Evolutionary conservation across 2,329 filamentous ascomycete species (phyloP).

Genomic region (Mollisia scopiformis): DNA sequence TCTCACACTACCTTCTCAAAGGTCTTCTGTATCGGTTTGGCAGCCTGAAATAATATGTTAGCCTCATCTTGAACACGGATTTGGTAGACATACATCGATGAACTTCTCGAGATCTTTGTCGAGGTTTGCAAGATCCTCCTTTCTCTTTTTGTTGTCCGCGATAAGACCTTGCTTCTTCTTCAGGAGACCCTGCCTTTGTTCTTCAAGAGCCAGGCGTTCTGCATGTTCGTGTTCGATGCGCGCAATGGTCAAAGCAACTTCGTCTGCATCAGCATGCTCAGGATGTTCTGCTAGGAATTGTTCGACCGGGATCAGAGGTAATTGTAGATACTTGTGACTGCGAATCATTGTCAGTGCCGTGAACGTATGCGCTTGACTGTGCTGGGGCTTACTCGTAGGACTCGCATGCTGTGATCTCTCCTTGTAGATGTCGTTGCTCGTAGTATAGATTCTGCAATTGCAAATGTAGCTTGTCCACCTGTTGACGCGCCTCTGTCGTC

Average conservation of each 20-base stretch:
- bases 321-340: conserved; percentile 84
- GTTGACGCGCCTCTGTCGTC: conserved; percentile 85
- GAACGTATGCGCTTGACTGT: no score
- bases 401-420: conserved; percentile 89
- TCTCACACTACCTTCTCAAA: conserved; percentile 69
- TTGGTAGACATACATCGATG: conserved; percentile 68
- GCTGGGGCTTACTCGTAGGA: conserved; percentile 74
- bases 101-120: conserved; percentile 94
- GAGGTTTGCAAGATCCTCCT: conserved; percentile 88
- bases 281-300: conserved; percentile 80
- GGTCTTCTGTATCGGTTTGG: conserved; percentile 84
- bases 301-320: conserved; percentile 82
- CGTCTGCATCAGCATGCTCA: conserved; percentile 70
- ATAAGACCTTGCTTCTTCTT: conserved; percentile 73
- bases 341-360: conserved; percentile 17
- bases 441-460: conserved; percentile 97
- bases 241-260: conserved; percentile 84
- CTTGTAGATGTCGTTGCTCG: conserved; percentile 86
- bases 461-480: conserved; percentile 89
- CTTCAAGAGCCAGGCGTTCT: conserved; percentile 83
- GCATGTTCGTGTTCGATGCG: conserved; percentile 89
- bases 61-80: not conserved
- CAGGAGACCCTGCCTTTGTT: conserved; percentile 76
- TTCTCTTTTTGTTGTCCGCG: conserved; percentile 85
- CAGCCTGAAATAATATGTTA: conserved; percentile 57